Base-by-base conservation (phyloP, 306 rosid genomes). In the Inga oerstediana region DNA sequence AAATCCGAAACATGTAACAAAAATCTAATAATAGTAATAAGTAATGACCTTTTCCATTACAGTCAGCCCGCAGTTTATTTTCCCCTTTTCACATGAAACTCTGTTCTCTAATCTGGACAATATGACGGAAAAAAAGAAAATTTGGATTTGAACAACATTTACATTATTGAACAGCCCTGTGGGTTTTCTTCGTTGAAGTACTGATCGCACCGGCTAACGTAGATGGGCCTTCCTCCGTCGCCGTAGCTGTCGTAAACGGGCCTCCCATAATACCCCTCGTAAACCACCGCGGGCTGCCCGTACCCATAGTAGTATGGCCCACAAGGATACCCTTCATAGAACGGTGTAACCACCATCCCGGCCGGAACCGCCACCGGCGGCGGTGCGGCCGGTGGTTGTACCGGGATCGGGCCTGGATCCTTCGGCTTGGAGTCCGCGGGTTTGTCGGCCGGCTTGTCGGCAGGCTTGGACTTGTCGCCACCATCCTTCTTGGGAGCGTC, bases 181-280 rank as follows among this genome's bases (percentile, higher is more conserved):
- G 91, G 49, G 51, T 87, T 89, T 72, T 91, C 92, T 32, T 93
- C 94, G 58, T 83, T 87, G 67, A 85, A 78, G 48, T 86, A 89
- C 34, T 85, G 89, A 52, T 91, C 92, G 13, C 89, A 75, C 1
- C 82, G 90, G 77, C 89, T 86, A 10, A 48, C 86, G 11, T 82
- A 81, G 65, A 81, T 81, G 6, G 83, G 73, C 24, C 90, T 80
- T 5, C 68, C 68, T 67, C 87, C 83, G 3, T 87, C 90, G 27
- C 94, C 92, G 22, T 86, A 89, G 51, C 94, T 90, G 30, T 91
- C 93, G 39, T 85, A 91, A 15, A 91, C 76, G 0, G 92, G 92
- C 58, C 91, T 88, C 39, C 88, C 89, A 2, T 81, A 84, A 22
- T 82, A 84, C 3, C 86, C 87, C 3, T 80, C 90, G 17, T 77